A percentile compares a stretch with the other conserved stretches of the same genome.
Conservation (phyloP, 768 basidiomycete genomes). For the Tricholoma furcatifolium region DNA sequence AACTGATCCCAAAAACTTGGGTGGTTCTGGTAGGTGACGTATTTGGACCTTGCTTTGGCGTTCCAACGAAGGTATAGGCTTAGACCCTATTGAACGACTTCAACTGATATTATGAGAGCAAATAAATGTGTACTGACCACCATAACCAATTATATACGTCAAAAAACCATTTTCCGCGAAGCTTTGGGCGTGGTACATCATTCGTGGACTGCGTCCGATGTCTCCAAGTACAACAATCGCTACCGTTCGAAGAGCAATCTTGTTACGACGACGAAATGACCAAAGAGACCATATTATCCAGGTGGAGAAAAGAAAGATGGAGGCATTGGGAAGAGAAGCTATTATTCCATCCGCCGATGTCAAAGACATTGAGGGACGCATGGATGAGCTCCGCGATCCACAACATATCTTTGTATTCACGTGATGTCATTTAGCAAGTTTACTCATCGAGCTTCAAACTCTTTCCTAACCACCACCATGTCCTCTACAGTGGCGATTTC, state of each 20-base stretch:
- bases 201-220: conserved; percentile 92
- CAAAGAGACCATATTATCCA: conserved; percentile 31
- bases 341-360: conserved; percentile 6
- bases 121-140: conserved; percentile 44
- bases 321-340: conserved; percentile 7
- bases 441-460: conserved; percentile 7
- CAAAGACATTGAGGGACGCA: conserved; percentile 1
- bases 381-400: background rate
- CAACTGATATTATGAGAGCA: background rate
- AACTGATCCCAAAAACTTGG: conserved; percentile 39
- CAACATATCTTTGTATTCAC: conserved; percentile 1
- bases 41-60: conserved; percentile 64
- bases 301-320: conserved; percentile 15
- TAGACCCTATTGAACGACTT: conserved; percentile 55
- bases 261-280: conserved; percentile 33
- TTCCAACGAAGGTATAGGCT: conserved; percentile 71
- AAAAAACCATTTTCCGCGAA: conserved; percentile 78
- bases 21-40: conserved; percentile 66
- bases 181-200: conserved; percentile 98
- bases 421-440: conserved; percentile 17
- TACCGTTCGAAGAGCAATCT: conserved; percentile 62
- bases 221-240: conserved; percentile 93
- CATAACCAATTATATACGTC: conserved; percentile 83
- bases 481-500: conserved; percentile 14
- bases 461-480: background rate